Evolutionary conservation across 2,329 filamentous ascomycete genomes (phyloP).

Genomic region (Trichoderma semiorbis): DNA sequence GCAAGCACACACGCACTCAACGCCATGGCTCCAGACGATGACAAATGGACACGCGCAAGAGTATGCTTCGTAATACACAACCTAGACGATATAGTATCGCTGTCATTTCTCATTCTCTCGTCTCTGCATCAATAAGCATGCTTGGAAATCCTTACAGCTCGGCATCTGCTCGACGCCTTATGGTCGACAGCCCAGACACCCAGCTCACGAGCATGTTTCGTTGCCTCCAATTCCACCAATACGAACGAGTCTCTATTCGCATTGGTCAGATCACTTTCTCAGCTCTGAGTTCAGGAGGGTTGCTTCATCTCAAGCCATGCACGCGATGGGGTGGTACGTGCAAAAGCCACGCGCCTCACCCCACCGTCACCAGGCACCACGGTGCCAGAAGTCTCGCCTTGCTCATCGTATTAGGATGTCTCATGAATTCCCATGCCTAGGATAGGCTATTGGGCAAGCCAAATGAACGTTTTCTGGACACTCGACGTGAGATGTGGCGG

Average conservation of each 20-base stretch:
- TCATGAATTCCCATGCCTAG: background rate
- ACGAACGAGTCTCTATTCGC: background rate
- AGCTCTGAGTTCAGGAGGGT: background rate
- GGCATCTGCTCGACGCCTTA: background rate
- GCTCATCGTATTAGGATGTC: background rate
- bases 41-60: background rate
- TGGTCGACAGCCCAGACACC: background rate
- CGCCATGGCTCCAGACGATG: background rate
- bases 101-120: background rate
- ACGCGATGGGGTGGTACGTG: background rate
- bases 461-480: background rate
- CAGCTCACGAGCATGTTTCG: background rate
- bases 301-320: slow-evolving; percentile 1
- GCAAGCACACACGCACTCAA: background rate
- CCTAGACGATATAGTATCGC: background rate
- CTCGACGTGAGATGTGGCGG: background rate
- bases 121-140: background rate
- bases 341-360: background rate
- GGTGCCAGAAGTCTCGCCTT: background rate
- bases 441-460: background rate
- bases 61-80: background rate
- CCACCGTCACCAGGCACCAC: background rate
- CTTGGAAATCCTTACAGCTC: background rate
- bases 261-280: background rate
- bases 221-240: background rate